Evolutionary conservation across 2,329 filamentous ascomycete species (phyloP).

Genomic region (Trichoderma guizhouense): DNA sequence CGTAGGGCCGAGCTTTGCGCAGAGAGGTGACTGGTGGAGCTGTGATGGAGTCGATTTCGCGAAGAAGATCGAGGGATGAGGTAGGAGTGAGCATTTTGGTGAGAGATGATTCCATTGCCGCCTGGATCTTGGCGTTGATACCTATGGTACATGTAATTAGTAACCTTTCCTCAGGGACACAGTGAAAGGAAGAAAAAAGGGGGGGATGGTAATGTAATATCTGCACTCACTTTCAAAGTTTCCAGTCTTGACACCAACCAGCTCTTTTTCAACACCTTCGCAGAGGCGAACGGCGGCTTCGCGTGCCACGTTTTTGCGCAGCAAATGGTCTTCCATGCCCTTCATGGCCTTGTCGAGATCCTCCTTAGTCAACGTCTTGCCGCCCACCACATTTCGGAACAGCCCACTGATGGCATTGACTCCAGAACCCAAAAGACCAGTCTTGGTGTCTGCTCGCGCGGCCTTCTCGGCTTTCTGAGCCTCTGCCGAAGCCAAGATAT

Average conservation of each 20-base stretch:
- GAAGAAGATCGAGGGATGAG: constrained; percentile 87
- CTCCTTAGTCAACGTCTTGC: constrained; percentile 83
- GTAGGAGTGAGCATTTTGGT: constrained; percentile 95
- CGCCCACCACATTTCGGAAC: constrained; percentile 92
- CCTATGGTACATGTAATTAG: constrained; percentile 34
- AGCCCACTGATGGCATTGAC: constrained; percentile 81
- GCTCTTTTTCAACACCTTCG: constrained; percentile 83
- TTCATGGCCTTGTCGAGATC: constrained; percentile 91
- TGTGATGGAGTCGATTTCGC: constrained; percentile 81
- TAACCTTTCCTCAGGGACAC: no score
- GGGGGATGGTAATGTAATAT: background rate
- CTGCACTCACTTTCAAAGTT: constrained; percentile 69
- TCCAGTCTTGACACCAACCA: constrained; percentile 85
- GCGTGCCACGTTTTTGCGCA: constrained; percentile 93
- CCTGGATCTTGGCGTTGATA: constrained; percentile 77
- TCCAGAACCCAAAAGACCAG: constrained; percentile 72
- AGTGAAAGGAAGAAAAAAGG: background rate
- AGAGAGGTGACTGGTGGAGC: constrained; percentile 62
- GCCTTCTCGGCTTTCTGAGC: constrained; percentile 51
- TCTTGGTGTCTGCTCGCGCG: constrained; percentile 45
- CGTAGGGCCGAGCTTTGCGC: constrained; percentile 73
- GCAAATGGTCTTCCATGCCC: constrained; percentile 90
- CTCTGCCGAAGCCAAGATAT: constrained; percentile 79
- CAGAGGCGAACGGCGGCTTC: constrained; percentile 91
- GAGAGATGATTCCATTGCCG: constrained; percentile 87